Evolutionary conservation across 345 rosid genomes (phyloP), one percentile per base, ranked within the genome.

Genomic region (Melaleuca alternifolia): DNA sequence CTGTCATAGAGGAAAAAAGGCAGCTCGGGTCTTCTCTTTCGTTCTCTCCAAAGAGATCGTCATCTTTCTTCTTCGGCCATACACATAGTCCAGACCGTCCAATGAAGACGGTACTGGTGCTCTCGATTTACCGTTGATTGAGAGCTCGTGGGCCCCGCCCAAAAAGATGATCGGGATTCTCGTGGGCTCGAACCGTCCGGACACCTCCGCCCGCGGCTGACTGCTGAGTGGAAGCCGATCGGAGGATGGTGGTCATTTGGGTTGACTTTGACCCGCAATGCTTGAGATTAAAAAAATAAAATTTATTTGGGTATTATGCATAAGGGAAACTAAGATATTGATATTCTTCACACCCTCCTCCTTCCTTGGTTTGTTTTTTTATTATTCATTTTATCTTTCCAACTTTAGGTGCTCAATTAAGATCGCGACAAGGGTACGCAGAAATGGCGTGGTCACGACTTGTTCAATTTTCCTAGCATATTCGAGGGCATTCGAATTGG

Each of bases 341-440:
- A 5, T 13, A 11, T 0, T 59, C 41, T 59, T 28, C 37, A 28
- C 57, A 54, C 24, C 24, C 24, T 20, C 24, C 24, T 54, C 4
- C 24, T 7, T 20, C 21, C 7, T 20, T 54, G 20, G 2, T 54
- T 54, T 54, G 41, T 41, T 41, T 2, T 41, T 41, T 41, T 2
- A 2, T 41, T 41, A 41, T 41, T 41, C n/a, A n/a, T n/a, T 52
- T 15, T 0, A 14, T 8, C 10, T 56, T 23, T 23, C 5, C 11
- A 9, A 23, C 10, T 56, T 56, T 9, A 56, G n/a, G 1, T 7
- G 4, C 11, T 54, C 26, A 0, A 20, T 54, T 54, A 10, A 23
- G 11, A 21, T 23, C 0, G 26, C 5, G 8, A 4, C 0, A 3
- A 9, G 23, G 5, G 23, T 54, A 23, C 5, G 6, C 4, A 0